These are phyloP conservation scores for Fusarium buharicum DNA, from an alignment of 2,329 filamentous ascomycete species.

Conservation along the genomic window DNA sequence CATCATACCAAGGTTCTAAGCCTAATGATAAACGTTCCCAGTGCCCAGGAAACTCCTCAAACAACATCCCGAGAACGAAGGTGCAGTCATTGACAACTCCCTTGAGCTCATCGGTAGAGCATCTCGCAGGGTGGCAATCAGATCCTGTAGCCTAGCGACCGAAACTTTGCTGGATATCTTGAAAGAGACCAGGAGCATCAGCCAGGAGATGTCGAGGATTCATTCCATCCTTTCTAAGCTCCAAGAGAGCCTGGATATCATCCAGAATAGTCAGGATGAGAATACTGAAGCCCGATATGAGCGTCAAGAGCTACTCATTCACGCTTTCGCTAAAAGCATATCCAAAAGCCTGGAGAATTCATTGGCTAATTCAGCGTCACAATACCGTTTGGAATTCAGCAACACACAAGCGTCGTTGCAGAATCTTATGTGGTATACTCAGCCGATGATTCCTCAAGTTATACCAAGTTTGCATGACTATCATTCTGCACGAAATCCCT, in stretches of 20 bases:
- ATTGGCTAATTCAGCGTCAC: neutral
- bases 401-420: conserved; percentile 1
- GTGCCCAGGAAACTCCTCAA: conserved; percentile 5
- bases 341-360: neutral
- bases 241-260: neutral
- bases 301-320: conserved; percentile 1
- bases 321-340: conserved; percentile 1
- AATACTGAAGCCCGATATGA: neutral
- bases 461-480: neutral
- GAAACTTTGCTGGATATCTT: neutral
- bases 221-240: neutral
- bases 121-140: neutral
- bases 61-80: conserved; percentile 16
- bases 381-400: neutral
- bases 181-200: neutral
- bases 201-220: neutral
- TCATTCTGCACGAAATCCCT: neutral
- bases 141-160: neutral
- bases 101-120: conserved; percentile 3
- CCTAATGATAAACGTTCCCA: neutral
- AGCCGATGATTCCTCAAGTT: neutral
- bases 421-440: conserved; percentile 5
- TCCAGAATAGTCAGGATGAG: neutral
- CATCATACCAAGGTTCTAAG: neutral
- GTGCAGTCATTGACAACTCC: neutral